A percentile compares a stretch with the other conserved stretches of the same genome.
These are phyloP conservation scores for Globisporangium megalacanthum DNA, from an alignment of 352 stramenopile genomes.

Conservation along the genomic window DNA sequence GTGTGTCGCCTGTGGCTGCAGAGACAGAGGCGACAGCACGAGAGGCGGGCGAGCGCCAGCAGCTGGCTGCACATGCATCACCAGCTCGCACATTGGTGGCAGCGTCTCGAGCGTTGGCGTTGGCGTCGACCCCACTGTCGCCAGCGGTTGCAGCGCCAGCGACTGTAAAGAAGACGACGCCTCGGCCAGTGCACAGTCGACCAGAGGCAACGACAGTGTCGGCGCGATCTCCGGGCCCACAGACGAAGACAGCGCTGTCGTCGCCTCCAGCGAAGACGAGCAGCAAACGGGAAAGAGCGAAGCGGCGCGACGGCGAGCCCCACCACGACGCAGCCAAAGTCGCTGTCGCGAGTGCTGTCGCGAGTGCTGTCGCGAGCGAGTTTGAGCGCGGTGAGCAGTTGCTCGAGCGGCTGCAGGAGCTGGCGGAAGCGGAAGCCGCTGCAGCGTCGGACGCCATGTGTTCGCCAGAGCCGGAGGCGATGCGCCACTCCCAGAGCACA, in stretches of 20 bases:
- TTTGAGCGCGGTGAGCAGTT: slow-evolving; percentile 28
- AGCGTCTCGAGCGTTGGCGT: too few relatives aligned
- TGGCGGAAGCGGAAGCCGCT: slow-evolving; percentile 18
- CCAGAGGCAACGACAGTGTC: neutral
- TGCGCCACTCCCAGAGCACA: slow-evolving; percentile 3
- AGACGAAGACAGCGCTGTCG: neutral
- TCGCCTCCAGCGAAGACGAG: slow-evolving; percentile 5
- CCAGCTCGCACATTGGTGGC: neutral
- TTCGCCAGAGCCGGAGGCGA: slow-evolving; percentile 16
- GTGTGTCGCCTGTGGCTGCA: neutral
- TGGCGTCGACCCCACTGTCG: neutral
- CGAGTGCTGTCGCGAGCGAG: slow-evolving; percentile 9
- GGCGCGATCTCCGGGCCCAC: neutral
- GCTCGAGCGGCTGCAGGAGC: slow-evolving; percentile 26
- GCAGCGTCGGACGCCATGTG: slow-evolving; percentile 17
- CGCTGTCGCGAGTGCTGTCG: neutral
- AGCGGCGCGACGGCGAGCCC: neutral
- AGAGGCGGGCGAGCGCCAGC: neutral
- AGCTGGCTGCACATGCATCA: neutral
- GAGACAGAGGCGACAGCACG: neutral
- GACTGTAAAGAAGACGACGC: neutral
- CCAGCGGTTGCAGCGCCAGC: neutral
- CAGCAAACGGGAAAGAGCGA: slow-evolving; percentile 9
- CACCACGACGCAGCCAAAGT: neutral
- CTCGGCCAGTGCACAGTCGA: neutral